phyloP scores from a whole-genome alignment of 805 yeast species.

The Candida palmyrensis region DNA sequence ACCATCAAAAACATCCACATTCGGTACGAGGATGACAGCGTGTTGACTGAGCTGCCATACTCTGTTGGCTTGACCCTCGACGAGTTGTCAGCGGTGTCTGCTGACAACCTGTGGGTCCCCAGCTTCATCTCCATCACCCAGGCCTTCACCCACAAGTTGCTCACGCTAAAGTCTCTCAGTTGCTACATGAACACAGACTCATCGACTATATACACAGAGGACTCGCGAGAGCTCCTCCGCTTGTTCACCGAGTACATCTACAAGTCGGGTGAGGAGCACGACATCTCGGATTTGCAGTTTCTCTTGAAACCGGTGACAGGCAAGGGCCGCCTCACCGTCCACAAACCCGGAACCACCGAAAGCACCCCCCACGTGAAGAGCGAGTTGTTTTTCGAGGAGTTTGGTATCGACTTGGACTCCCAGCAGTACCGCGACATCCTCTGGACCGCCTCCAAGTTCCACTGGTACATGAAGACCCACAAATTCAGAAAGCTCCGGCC shows the following conservation, averaged over 20 bases:
- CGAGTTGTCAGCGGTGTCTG: conserved; percentile 88
- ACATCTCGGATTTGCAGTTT: conserved; percentile 38
- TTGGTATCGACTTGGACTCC: conserved; percentile 81
- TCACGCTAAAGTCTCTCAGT: conserved; percentile 69
- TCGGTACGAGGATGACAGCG: conserved; percentile 78
- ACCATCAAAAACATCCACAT: conserved; percentile 88
- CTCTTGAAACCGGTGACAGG: conserved; percentile 87
- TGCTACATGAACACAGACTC: conserved; percentile 81
- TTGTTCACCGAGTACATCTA: conserved; percentile 42
- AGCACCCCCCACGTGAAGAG: conserved; percentile 63
- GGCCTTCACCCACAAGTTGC: conserved; percentile 64
- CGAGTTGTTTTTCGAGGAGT: conserved; percentile 78
- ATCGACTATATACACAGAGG: conserved; percentile 40
- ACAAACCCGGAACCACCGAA: conserved; percentile 72
- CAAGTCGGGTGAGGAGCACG: conserved; percentile 14
- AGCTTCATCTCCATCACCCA: conserved; percentile 73
- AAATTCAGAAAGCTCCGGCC: conserved; percentile 75
- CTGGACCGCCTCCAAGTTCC: conserved; percentile 76
- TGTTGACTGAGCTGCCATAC: conserved; percentile 70
- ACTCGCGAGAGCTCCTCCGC: conserved; percentile 44
- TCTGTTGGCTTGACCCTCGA: conserved; percentile 77
- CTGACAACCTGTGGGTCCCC: conserved; percentile 81
- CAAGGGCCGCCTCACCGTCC: conserved; percentile 72
- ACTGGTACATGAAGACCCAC: conserved; percentile 70
- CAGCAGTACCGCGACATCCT: conserved; percentile 79